These are phyloP conservation scores for Oxytropis ochrocephala DNA, from an alignment of 306 rosid genomes.

Conservation along the genomic window DNA sequence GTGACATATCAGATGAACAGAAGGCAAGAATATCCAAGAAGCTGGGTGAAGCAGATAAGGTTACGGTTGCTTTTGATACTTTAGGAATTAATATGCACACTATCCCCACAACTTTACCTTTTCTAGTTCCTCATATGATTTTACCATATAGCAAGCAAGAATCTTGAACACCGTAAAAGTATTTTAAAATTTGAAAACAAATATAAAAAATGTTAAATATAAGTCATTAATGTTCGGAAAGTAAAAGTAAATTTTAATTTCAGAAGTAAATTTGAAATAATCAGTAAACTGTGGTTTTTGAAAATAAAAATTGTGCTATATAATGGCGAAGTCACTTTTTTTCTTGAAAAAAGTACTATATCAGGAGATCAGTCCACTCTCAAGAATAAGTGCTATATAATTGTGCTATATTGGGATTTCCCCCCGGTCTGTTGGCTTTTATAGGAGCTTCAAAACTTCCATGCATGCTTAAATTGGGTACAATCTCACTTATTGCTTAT, in stretches of 20 bases:
- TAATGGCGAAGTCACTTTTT: background rate
- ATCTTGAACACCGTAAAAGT: background rate
- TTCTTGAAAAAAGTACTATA: background rate
- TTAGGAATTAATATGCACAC: background rate
- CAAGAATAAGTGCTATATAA: background rate
- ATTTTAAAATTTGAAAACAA: background rate
- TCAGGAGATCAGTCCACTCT: background rate
- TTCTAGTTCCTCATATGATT: background rate
- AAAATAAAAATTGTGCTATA: background rate
- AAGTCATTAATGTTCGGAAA: background rate
- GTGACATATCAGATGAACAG: slow-evolving; percentile 79
- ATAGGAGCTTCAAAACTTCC: background rate
- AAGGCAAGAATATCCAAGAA: slow-evolving; percentile 82
- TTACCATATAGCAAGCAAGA: background rate
- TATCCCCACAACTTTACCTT: background rate
- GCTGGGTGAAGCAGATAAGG: slow-evolving; percentile 90
- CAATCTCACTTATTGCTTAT: slow-evolving; percentile 16
- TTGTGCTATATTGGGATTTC: background rate
- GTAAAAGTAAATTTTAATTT: background rate
- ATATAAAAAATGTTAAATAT: background rate
- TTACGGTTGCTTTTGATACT: slow-evolving; percentile 40
- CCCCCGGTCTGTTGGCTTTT: background rate
- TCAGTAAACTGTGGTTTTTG: background rate
- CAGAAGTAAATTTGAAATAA: background rate
- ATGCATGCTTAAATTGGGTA: background rate